A percentile compares a stretch with the other conserved stretches of the same genome.
These are phyloP conservation scores for Arachis stenosperma DNA, from an alignment of 306 rosid genomes.

Conservation along the genomic window DNA sequence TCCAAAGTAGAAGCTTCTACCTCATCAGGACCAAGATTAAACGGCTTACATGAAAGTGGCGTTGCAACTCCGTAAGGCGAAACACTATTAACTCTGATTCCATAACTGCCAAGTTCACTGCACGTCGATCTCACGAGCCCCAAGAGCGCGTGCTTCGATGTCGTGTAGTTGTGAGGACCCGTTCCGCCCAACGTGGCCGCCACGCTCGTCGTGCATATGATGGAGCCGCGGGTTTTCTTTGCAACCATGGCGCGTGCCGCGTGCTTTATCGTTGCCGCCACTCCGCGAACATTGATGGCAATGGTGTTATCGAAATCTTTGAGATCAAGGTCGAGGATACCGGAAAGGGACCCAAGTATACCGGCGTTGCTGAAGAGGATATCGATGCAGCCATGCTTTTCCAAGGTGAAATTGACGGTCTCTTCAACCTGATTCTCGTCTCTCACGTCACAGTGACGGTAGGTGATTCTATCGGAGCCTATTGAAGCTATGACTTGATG, in stretches of 20 bases:
- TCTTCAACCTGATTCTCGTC: conserved; percentile 75
- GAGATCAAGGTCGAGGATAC: conserved; percentile 75
- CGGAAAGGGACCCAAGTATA: conserved; percentile 57
- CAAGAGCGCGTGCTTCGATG: conserved; percentile 70
- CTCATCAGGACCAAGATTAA: conserved; percentile 49
- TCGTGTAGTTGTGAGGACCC: conserved; percentile 68
- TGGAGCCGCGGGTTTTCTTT: conserved; percentile 53
- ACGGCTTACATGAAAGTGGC: conserved; percentile 64
- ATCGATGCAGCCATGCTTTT: conserved; percentile 70
- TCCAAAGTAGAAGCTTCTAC: conserved; percentile 53
- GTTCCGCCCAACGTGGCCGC: conserved; percentile 68
- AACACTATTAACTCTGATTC: conserved; percentile 80
- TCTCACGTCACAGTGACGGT: conserved; percentile 79
- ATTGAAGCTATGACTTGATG: conserved; percentile 53
- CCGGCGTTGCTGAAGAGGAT: conserved; percentile 88
- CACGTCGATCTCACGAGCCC: conserved; percentile 75
- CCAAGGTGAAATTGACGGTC: conserved; percentile 52
- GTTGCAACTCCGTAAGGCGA: conserved; percentile 92
- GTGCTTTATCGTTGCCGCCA: conserved; percentile 68
- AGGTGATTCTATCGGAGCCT: conserved; percentile 54
- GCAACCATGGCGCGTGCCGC: conserved; percentile 78
- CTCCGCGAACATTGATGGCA: conserved; percentile 74
- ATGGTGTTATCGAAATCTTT: conserved; percentile 62
- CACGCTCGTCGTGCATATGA: conserved; percentile 83
- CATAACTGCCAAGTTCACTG: conserved; percentile 73